These are phyloP conservation scores for Xerocomellus intermedius DNA, from an alignment of 768 basidiomycete genomes.

Conservation along the genomic window DNA sequence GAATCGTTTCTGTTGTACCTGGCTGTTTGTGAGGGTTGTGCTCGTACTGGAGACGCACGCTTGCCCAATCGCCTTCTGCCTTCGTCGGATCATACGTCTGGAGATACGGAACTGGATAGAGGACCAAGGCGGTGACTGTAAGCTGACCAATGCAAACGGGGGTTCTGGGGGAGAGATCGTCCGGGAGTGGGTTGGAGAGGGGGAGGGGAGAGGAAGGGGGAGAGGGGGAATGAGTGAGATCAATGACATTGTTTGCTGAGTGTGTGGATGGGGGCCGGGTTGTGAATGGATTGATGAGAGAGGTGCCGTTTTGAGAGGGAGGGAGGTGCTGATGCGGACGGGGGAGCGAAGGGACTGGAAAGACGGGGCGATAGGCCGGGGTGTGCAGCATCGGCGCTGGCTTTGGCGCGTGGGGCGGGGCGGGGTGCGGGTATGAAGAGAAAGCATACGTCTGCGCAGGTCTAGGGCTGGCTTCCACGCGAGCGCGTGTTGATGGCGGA, in stretches of 20 bases:
- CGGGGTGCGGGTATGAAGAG: slow-evolving; percentile 23
- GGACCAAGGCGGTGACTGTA: slow-evolving; percentile 75
- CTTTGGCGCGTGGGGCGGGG: slow-evolving; percentile 28
- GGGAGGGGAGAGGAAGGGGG: slow-evolving; percentile 41
- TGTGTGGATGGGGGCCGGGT: slow-evolving; percentile 23
- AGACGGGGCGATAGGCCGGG: slow-evolving; percentile 48
- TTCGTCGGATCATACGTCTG: slow-evolving; percentile 40
- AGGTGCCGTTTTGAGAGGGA: slow-evolving; percentile 24
- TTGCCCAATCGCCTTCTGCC: slow-evolving; percentile 60
- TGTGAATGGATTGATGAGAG: slow-evolving; percentile 22
- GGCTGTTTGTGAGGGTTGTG: slow-evolving; percentile 52
- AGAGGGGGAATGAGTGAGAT: slow-evolving; percentile 68
- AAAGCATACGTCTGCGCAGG: slow-evolving; percentile 32
- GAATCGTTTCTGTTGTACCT: slow-evolving; percentile 65
- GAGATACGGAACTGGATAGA: slow-evolving; percentile 79
- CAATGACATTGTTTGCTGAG: slow-evolving; percentile 59
- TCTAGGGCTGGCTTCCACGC: slow-evolving; percentile 41
- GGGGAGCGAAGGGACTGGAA: slow-evolving; percentile 43
- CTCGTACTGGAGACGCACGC: slow-evolving; percentile 71
- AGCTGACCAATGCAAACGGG: slow-evolving; percentile 89
- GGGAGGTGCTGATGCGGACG: slow-evolving; percentile 21
- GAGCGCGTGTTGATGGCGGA: slow-evolving; percentile 27
- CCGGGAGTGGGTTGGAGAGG: slow-evolving; percentile 38
- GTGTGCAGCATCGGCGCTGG: slow-evolving; percentile 18
- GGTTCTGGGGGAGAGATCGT: slow-evolving; percentile 71